phyloP scores from a whole-genome alignment of 805 yeast genomes.

The Jamesozyma lodderae region DNA sequence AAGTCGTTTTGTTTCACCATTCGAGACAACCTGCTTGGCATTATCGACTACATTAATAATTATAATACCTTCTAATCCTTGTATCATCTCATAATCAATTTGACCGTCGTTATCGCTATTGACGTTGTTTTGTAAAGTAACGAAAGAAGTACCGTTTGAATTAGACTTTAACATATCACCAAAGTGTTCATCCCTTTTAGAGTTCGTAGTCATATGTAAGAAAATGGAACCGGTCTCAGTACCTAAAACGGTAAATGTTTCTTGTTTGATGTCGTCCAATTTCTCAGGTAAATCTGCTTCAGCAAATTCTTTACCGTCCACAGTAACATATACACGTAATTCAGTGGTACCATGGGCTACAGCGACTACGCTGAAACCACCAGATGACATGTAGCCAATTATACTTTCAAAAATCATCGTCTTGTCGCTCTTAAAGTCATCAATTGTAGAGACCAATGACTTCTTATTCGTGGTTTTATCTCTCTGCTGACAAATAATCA shows the following conservation, averaged over 20 bases:
- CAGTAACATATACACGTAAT: slow-evolving; percentile 62
- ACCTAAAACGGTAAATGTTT: slow-evolving; percentile 73
- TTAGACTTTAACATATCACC: slow-evolving; percentile 84
- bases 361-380: slow-evolving; percentile 69
- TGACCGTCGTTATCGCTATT: slow-evolving; percentile 66
- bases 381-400: slow-evolving; percentile 66
- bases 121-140: slow-evolving; percentile 55
- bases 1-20: slow-evolving; percentile 45
- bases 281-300: slow-evolving; percentile 68
- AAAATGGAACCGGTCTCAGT: slow-evolving; percentile 64
- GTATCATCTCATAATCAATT: slow-evolving; percentile 83
- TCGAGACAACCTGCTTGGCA: slow-evolving; percentile 33
- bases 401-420: slow-evolving; percentile 44
- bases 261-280: slow-evolving; percentile 48
- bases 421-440: slow-evolving; percentile 39
- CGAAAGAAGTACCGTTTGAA: slow-evolving; percentile 83
- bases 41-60: slow-evolving; percentile 63
- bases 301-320: slow-evolving; percentile 70
- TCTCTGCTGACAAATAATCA: slow-evolving; percentile 57
- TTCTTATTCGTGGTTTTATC: slow-evolving; percentile 27
- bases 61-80: slow-evolving; percentile 77
- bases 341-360: slow-evolving; percentile 40
- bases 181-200: slow-evolving; percentile 42
- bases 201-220: slow-evolving; percentile 69
- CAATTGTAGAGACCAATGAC: slow-evolving; percentile 40